Evolutionary conservation across 495 filamentous ascomycete species (phyloP), one percentile per base, ranked within the genome.

Genomic region (Aspergillus hancockii): DNA sequence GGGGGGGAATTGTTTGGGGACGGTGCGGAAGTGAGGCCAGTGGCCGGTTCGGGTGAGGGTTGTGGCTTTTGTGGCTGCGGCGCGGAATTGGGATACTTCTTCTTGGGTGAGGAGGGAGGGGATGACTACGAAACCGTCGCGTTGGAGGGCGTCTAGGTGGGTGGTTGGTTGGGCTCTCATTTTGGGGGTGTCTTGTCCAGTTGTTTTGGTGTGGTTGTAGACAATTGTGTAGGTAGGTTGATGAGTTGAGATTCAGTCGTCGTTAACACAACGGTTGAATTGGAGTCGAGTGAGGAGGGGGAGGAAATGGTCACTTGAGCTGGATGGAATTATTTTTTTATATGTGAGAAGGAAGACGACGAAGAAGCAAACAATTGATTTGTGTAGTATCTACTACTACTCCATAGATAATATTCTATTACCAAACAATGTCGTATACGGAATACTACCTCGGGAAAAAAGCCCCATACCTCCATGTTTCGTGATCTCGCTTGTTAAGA

Each of bases 1-100:
- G 8, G 90, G 90, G 1, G 90, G 90, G 78, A 94, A 94, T 71
- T 93, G 90, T 66, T 92, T 92, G 52, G 88, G 89, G 19, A 92
- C 84, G 4, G 88, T 92, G 66, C 90, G 87, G 71, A 94, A 83
- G 76, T 89, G 81, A 14, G 88, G 89, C 90, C 90, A 94, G 50
- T 73, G 38, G 30, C 89, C 89, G 8, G 75, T 54, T 59, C 85
- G 81, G 38, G 89, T 85, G 54, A 80, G 75, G 16, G 71, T 63
- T 41, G 83, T 85, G 21, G 83, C 77, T 60, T 75, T 63, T n/a
- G 67, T 57, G 45, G 83, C 80, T 46, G 84, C 83, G 60, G 64
- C 54, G 68, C 83, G 85, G 63, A 90, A 86, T 47, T 71, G 63
- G 46, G 62, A 32, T 32, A 87, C 65, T 59, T 86, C 77, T 38